phyloP scores from a whole-genome alignment of 768 basidiomycete genomes.

The Lactarius sp. region DNA sequence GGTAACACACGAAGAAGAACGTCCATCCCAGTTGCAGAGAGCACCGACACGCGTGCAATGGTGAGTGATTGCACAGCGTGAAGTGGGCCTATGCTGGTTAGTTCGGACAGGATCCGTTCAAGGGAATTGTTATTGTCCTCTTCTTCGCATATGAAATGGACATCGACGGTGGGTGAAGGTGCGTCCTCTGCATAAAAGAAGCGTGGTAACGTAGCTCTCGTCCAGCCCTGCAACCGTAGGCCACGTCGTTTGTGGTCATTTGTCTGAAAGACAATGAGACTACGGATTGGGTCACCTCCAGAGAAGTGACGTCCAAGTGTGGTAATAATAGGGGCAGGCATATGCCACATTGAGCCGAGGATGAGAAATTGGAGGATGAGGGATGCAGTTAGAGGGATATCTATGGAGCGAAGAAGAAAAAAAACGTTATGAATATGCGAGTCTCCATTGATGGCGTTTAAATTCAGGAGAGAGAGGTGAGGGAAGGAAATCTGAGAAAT shows the following conservation, averaged over 20 bases:
- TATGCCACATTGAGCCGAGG: slow-evolving; percentile 18
- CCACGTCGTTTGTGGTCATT: slow-evolving; percentile 14
- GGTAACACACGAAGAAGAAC: slow-evolving; percentile 19
- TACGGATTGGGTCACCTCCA: slow-evolving; percentile 16
- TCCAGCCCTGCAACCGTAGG: slow-evolving; percentile 21
- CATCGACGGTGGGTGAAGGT: slow-evolving; percentile 15
- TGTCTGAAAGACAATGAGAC: slow-evolving; percentile 17
- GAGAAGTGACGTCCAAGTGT: slow-evolving; percentile 18
- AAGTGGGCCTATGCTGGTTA: slow-evolving; percentile 16
- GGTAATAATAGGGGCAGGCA: slow-evolving; percentile 17
- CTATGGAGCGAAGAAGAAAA: slow-evolving; percentile 18
- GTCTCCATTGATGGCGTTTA: slow-evolving; percentile 16
- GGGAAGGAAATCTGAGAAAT: slow-evolving; percentile 11
- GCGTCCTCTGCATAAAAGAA: slow-evolving; percentile 18
- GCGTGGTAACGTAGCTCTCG: slow-evolving; percentile 7
- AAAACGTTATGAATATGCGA: slow-evolving; percentile 21
- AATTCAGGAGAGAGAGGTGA: slow-evolving; percentile 15
- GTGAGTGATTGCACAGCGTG: slow-evolving; percentile 22
- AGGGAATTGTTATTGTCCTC: slow-evolving; percentile 14
- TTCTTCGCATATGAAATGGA: slow-evolving; percentile 24
- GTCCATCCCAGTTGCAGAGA: slow-evolving; percentile 12
- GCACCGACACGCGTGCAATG: slow-evolving; percentile 20
- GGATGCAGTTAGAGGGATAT: slow-evolving; percentile 10
- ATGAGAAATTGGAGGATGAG: slow-evolving; percentile 20
- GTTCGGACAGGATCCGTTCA: slow-evolving; percentile 19